Percentiles rank a stretch among this genome's conserved stretches.
Evolutionary conservation across 2,329 filamentous ascomycete genomes (phyloP).

Genomic region (Graphilbum ipis-grandicollis): DNA sequence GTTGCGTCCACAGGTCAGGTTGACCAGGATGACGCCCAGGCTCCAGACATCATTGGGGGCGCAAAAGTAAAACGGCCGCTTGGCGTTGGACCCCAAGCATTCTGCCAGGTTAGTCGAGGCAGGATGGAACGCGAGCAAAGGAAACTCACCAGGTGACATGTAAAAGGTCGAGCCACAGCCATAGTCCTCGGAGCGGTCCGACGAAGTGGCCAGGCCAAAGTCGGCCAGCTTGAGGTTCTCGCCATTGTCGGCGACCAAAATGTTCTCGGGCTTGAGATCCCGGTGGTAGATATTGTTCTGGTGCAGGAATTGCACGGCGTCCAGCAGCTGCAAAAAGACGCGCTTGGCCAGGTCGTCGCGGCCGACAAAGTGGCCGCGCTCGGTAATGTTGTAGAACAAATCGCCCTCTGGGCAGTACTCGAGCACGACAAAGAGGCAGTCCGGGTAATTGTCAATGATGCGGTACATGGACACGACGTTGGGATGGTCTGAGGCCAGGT

Average conservation of each 20-base stretch:
- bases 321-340: slow-evolving; percentile 86
- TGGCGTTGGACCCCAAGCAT: slow-evolving; percentile 54
- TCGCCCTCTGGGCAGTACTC: slow-evolving; percentile 97
- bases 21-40: slow-evolving; percentile 93
- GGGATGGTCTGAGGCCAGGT: slow-evolving; percentile 70
- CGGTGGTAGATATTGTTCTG: slow-evolving; percentile 86
- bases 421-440: slow-evolving; percentile 91
- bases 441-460: slow-evolving; percentile 79
- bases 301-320: slow-evolving; percentile 94
- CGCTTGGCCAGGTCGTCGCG: slow-evolving; percentile 77
- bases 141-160: slow-evolving; percentile 75
- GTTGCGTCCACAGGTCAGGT: slow-evolving; percentile 93
- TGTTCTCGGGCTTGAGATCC: slow-evolving; percentile 96
- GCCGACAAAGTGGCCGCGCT: slow-evolving; percentile 80
- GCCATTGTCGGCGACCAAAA: slow-evolving; percentile 77
- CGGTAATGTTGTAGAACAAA: slow-evolving; percentile 93
- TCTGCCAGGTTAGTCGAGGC: slow-evolving; percentile 37
- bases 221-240: slow-evolving; percentile 90
- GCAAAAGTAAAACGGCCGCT: slow-evolving; percentile 69
- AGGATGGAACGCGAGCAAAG: slow-evolving; percentile 3
- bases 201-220: slow-evolving; percentile 84
- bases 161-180: slow-evolving; percentile 98
- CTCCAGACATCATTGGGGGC: slow-evolving; percentile 96
- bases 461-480: slow-evolving; percentile 90
- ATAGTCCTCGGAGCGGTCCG: slow-evolving; percentile 76